Conservation (phyloP, 495 filamentous ascomycete species). For the Neurospora cerealis region DNA sequence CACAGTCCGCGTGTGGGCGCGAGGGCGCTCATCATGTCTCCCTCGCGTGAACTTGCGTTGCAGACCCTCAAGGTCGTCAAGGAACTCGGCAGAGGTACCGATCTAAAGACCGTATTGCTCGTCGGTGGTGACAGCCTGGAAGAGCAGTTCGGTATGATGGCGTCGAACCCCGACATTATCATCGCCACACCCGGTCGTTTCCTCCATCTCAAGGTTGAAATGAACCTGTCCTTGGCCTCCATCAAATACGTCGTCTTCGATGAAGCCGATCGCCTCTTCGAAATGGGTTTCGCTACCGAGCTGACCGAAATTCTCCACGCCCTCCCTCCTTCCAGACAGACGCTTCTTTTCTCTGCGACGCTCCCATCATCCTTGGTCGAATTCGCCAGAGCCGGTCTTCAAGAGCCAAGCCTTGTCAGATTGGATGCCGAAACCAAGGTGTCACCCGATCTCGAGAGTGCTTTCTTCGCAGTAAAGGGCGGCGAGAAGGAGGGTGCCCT, state of each 20-base stretch:
- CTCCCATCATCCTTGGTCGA: slow-evolving; percentile 88
- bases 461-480: slow-evolving; percentile 86
- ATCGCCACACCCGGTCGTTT: slow-evolving; percentile 96
- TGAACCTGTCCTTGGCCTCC: slow-evolving; percentile 77
- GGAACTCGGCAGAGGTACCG: slow-evolving; percentile 82
- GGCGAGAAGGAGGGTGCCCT: slow-evolving; percentile 89
- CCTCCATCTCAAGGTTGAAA: slow-evolving; percentile 90
- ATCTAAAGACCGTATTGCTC: slow-evolving; percentile 76
- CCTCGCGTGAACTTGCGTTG: slow-evolving; percentile 83
- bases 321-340: slow-evolving; percentile 74
- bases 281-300: slow-evolving; percentile 95
- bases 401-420: slow-evolving; percentile 79
- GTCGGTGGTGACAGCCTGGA: slow-evolving; percentile 94
- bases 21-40: slow-evolving; percentile 77
- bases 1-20: slow-evolving; percentile 80
- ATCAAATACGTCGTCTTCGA: slow-evolving; percentile 92
- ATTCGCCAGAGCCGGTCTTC: slow-evolving; percentile 85
- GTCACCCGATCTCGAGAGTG: slow-evolving; percentile 84
- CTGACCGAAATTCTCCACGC: slow-evolving; percentile 87
- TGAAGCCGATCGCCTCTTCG: slow-evolving; percentile 92
- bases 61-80: slow-evolving; percentile 96
- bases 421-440: slow-evolving; percentile 92
- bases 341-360: slow-evolving; percentile 88
- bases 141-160: slow-evolving; percentile 91
- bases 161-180: slow-evolving; percentile 87